Evolutionary conservation across 495 filamentous ascomycete genomes (phyloP), one percentile per base, ranked within the genome.

Genomic region (Penicillium macrosclerotiorum): DNA sequence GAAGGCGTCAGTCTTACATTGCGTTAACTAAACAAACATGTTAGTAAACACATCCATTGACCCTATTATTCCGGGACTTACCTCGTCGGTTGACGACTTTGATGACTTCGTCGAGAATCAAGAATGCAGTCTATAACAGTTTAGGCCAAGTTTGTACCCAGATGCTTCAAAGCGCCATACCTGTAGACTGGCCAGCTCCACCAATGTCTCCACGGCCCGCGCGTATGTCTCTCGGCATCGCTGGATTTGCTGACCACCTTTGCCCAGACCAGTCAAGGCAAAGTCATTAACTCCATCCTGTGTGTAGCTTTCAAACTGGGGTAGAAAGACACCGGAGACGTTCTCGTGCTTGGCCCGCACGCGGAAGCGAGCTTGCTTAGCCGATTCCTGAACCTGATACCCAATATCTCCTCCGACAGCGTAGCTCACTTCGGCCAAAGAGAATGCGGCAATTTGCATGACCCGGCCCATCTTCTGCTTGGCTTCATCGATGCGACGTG

Each of bases 381-480:
- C 93, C 2, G 89, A 93, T 69, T 99, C 93, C 57, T 96, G 91
- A 46, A 99, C 88, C 70, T 97, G 93, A 71, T 95, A 99, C 17
- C 84, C 85, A 52, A 99, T 95, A 57, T 95, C 89, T 62, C 91
- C 89, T 46, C 94, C 94, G 11, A 95, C 91, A 24, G 94, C 94
- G 58, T 97, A 99, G 41, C 89, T 95, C 24, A 97, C 94, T 77
- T 96, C 94, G 41, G 93, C 94, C 27, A 99, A 79, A 3, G 93
- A 96, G 67, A 99, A 96, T 20, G 94, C 90, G 9, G 93, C 93
- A 66, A 99, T 93, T 62, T 96, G 91, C 93, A 99, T 97, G 11
- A 99, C 94, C 9, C 93, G 84, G 32, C 93, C 93, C 93, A 99
- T 99, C 76, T 99, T 99, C 51, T 89, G 89, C 71, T 99, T 99